A percentile compares a stretch with the other conserved stretches of the same genome.
Conservation (phyloP, 2,329 filamentous ascomycete species). For the Blastomyces emzantsi region DNA sequence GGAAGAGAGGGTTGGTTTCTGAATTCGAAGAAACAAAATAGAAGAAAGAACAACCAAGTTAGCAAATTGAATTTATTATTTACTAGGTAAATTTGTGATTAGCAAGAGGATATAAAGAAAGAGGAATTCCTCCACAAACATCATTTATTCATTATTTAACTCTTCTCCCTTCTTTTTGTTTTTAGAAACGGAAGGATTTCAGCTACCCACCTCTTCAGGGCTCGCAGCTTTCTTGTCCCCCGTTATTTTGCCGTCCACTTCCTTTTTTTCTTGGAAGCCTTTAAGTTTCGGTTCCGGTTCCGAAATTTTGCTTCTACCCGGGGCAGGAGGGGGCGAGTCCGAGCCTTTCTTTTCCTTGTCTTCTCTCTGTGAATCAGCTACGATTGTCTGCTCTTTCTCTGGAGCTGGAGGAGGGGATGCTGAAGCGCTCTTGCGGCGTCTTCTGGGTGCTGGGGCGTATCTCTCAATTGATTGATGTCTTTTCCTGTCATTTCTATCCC, state of each 20-base stretch:
- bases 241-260: conserved; percentile 11
- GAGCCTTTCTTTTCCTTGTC: conserved; percentile 22
- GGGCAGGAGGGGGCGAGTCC: conserved; percentile 11
- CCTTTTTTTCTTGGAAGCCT: conserved; percentile 6
- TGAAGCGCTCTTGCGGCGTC: conserved; percentile 36
- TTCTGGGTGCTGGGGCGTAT: conserved; percentile 36
- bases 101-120: neutral
- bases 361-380: conserved; percentile 30
- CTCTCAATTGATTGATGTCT: conserved; percentile 38
- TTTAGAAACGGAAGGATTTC: neutral
- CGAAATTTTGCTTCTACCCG: neutral
- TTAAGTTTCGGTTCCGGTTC: conserved; percentile 9
- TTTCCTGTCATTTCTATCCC: conserved; percentile 28
- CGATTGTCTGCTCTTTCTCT: conserved; percentile 33
- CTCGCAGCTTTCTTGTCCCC: conserved; percentile 11
- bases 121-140: conserved; percentile 11
- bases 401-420: conserved; percentile 30
- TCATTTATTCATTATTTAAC: neutral
- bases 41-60: neutral
- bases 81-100: neutral
- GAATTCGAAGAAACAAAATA: conserved; percentile 17
- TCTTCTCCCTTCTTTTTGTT: neutral
- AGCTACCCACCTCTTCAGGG: conserved; percentile 28
- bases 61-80: conserved; percentile 11
- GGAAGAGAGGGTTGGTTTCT: conserved; percentile 14